These are phyloP conservation scores for Dendryphion nanum DNA, from an alignment of 2,329 filamentous ascomycete genomes.

Conservation along the genomic window DNA sequence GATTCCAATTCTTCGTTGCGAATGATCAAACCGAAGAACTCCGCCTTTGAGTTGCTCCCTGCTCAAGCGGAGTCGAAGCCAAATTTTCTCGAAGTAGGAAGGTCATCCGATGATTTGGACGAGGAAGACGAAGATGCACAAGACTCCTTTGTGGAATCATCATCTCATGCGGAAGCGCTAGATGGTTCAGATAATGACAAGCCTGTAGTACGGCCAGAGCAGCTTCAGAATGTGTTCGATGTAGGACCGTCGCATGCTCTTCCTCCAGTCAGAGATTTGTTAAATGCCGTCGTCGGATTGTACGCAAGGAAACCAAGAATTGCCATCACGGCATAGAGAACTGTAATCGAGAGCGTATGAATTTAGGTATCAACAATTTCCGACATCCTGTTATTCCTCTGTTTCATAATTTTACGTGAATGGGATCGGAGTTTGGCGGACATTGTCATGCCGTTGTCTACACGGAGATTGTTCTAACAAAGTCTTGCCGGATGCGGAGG, in stretches of 20 bases:
- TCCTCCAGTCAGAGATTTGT: slow-evolving; percentile 72
- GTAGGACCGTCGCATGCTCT: slow-evolving; percentile 64
- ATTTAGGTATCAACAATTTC: too few relatives aligned
- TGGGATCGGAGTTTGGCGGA: too few relatives aligned
- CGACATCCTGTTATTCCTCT: too few relatives aligned
- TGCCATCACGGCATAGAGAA: background rate
- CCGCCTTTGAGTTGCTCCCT: slow-evolving; percentile 20
- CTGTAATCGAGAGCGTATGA: too few relatives aligned
- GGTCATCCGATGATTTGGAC: slow-evolving; percentile 9
- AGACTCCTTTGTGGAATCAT: background rate
- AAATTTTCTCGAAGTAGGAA: slow-evolving; percentile 12
- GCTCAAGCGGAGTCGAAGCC: background rate
- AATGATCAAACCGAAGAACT: slow-evolving; percentile 34
- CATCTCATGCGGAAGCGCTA: too few relatives aligned
- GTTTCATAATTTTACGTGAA: too few relatives aligned
- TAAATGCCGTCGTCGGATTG: slow-evolving; percentile 67
- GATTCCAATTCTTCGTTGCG: slow-evolving; percentile 75
- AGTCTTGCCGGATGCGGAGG: too few relatives aligned
- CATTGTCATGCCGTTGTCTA: too few relatives aligned
- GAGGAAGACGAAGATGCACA: slow-evolving; percentile 13
- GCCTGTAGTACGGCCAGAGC: slow-evolving; percentile 66
- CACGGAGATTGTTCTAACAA: too few relatives aligned
- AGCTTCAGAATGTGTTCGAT: slow-evolving; percentile 69
- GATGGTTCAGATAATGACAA: slow-evolving; percentile 47
- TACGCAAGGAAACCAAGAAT: slow-evolving; percentile 57